Evolutionary conservation across 345 rosid species (phyloP), one percentile per base, ranked within the genome.

Genomic region (Arabidopsis arenosa): DNA sequence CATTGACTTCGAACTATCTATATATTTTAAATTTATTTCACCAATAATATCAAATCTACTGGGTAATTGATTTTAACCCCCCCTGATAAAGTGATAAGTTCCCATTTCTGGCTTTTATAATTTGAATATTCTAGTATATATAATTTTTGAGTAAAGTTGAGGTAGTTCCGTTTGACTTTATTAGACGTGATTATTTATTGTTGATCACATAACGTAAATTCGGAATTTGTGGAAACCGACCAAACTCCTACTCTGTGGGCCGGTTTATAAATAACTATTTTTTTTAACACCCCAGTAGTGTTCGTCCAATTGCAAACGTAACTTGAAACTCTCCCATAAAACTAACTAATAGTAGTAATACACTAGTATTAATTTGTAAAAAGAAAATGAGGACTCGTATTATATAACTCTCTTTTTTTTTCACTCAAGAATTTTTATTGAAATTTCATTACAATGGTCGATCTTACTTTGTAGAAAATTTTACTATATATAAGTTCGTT

Each of bases 171-270:
- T 70, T 69, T 70, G 75, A 76, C 75, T 70, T 77, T 57, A 44
- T 5, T 54, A 57, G 63, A 73, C 67, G 32, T 58, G 47, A 61
- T 23, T n/a, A 74, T 30, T 75, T 68, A 75, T 41, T 56, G 14
- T 28, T 3, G 30, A 43, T 18, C 54, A 14, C 47, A 8, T 68
- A 52, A 67, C 62, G 62, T 68, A 61, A 75, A 53, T n/a, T 21
- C 48, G 40, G 47, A 26, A 70, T 15, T 13, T 77, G 41, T 64
- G 60, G 76, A 70, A 64, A 77, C 80, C 80, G 80, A 63, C 80
- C 80, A 77, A 48, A 71, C 36, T 48, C 66, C n/a, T 9, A 65
- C 21, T 47, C 72, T 71, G 67, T 71, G 66, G 76, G 80, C 67
- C 67, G 72, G 67, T 65, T 45, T 10, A 18, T 43, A 47, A 17